Base-by-base conservation (phyloP, 75 land plant genomes). In the Sequoia sempervirens region DNA sequence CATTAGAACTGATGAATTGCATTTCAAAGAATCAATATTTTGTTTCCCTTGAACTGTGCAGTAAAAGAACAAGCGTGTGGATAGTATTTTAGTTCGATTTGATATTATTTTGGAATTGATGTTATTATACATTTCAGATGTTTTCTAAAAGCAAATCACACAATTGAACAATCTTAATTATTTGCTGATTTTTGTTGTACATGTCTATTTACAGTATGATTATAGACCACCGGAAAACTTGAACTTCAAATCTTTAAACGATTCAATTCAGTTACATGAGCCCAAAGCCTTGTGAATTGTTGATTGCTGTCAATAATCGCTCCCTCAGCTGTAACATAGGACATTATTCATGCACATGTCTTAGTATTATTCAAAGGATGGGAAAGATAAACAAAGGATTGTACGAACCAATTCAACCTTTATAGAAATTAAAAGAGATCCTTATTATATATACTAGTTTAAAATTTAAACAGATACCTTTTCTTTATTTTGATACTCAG, bases 281-380 rank as follows among this genome's bases (percentile, higher is more conserved):
- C 20, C 86, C 86, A 82, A 85, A 85, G 56, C 86, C 86, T 83
- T 85, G 86, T 10, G 86, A 54, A 46, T 82, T 85, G 41, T 70
- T 85, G 46, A 85, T 85, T 73, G 86, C 86, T 68, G 75, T 85
- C 84, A 85, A 52, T n/a, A 85, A 81, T 28, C 85, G 75, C 54
- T 85, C 86, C 45, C 61, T 53, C 5, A 85, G 82, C 86, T 85
- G 85, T 52, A 68, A 64, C 9, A 85, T 30, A 85, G 38, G 61
- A 85, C 46, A 41, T 40, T 36, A 85, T 43, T 58, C 32, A 85
- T 58, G 56, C 52, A 52, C 28, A 8, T 12, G 36, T 5, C 26
- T 84, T 41, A 84, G 72, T 50, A 6, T 11, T 28, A 84, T 14
- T 43, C 83, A 12, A 79, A 43, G 6, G 38, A n/a, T n/a, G 26